phyloP scores from a whole-genome alignment of 228 moss, liverwort and hornwort species.

The Sphagnum fallax region DNA sequence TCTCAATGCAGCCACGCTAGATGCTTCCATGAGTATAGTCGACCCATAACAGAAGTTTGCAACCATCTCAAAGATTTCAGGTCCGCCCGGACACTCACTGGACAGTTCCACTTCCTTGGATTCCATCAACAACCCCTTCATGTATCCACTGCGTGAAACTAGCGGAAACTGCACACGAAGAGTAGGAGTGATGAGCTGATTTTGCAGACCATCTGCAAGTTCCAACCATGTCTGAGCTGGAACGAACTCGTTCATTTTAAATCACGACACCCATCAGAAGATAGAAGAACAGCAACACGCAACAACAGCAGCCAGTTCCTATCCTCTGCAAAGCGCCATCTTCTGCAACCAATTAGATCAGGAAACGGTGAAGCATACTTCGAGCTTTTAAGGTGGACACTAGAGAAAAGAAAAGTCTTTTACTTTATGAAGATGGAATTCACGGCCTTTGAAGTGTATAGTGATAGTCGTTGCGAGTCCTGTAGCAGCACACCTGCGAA shows the following conservation, averaged over 20 bases:
- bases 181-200: too few species aligned
- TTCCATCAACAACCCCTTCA: constrained; percentile 52
- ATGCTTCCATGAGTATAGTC: constrained; percentile 60
- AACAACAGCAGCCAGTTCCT: too few species aligned
- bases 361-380: too few species aligned
- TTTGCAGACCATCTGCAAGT: too few species aligned
- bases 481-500: constrained; percentile 52
- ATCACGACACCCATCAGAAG: too few species aligned
- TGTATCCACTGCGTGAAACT: constrained; percentile 63
- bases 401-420: not conserved
- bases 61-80: constrained; percentile 58
- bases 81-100: constrained; percentile 43
- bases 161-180: constrained; percentile 42
- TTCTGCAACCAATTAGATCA: not conserved
- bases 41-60: constrained; percentile 78
- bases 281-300: too few species aligned
- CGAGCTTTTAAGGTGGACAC: too few species aligned
- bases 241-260: too few species aligned
- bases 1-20: constrained; percentile 61
- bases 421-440: constrained; percentile 68
- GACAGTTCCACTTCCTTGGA: constrained; percentile 44
- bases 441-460: constrained; percentile 41
- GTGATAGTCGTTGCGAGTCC: constrained; percentile 60
- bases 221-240: too few species aligned
- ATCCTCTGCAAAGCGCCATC: too few species aligned